Evolutionary conservation across 2,329 filamentous ascomycete species (phyloP).

Genomic region (Neonectria faginata): DNA sequence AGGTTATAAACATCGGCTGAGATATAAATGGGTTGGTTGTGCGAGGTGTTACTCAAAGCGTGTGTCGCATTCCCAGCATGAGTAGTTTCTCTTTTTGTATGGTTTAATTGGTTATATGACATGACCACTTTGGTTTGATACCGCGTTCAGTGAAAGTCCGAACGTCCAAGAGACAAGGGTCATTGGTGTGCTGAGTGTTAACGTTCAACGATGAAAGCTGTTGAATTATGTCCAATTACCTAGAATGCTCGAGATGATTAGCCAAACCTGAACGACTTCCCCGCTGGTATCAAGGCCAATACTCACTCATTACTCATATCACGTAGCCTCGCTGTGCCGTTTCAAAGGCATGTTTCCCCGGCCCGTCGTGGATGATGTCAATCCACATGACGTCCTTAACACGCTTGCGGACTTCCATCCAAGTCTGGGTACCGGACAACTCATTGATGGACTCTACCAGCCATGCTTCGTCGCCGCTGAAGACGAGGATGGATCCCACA

Average conservation of each 20-base stretch:
- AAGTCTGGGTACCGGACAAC: constrained; percentile 30
- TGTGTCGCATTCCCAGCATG: not conserved
- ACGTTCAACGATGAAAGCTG: no score
- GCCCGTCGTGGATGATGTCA: constrained; percentile 39
- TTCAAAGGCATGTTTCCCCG: constrained; percentile 33
- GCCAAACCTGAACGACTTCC: not conserved
- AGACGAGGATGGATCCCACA: constrained; percentile 41
- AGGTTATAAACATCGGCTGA: not conserved
- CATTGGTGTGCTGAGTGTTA: no score
- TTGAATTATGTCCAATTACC: not conserved
- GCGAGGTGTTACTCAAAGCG: not conserved
- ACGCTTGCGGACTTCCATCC: constrained; percentile 38
- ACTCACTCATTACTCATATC: not conserved
- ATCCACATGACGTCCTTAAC: constrained; percentile 45
- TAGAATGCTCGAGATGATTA: not conserved
- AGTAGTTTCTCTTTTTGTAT: no score
- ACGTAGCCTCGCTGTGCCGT: constrained; percentile 1
- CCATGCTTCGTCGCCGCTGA: constrained; percentile 40
- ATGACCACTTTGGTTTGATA: not conserved
- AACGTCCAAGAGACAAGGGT: not conserved
- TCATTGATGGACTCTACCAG: constrained; percentile 34
- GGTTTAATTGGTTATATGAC: no score
- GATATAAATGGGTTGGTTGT: not conserved
- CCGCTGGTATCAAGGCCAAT: not conserved
- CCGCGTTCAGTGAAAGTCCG: not conserved